phyloP scores from a whole-genome alignment of 768 basidiomycete species.

The Melanogaster broomeanus region DNA sequence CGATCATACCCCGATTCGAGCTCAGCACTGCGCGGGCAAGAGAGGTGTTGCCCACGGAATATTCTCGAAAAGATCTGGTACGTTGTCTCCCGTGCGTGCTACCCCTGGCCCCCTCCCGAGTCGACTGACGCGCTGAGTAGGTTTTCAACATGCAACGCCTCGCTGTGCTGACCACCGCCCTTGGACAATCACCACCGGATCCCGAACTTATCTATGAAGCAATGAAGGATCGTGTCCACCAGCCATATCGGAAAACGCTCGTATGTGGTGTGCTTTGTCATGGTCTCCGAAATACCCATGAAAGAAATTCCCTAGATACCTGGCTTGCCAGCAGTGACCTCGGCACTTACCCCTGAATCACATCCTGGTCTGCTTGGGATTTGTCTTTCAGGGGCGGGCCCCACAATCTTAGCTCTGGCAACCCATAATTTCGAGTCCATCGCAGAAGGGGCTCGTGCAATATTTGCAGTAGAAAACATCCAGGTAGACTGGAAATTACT shows the following conservation, averaged over 20 bases:
- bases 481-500: conserved; percentile 92
- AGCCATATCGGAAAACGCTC: conserved; percentile 89
- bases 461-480: conserved; percentile 72
- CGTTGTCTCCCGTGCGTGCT: conserved; percentile 2
- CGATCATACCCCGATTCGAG: conserved; percentile 94
- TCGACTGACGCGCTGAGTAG: conserved; percentile 41
- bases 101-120: not conserved
- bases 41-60: conserved; percentile 79
- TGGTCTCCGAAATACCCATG: not conserved
- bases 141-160: conserved; percentile 97
- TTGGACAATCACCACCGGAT: conserved; percentile 89
- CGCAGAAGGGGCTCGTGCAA: conserved; percentile 73
- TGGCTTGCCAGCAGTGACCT: conserved; percentile 91
- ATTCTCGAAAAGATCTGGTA: conserved; percentile 91
- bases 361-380: conserved; percentile 97
- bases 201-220: conserved; percentile 98
- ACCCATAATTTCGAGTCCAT: conserved; percentile 83
- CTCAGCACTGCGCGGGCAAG: conserved; percentile 94
- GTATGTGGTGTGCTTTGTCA: conserved; percentile 45
- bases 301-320: conserved; percentile 67
- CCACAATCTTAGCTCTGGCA: conserved; percentile 95
- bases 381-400: conserved; percentile 96
- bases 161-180: conserved; percentile 93
- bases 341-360: conserved; percentile 79
- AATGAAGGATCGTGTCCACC: conserved; percentile 98